These are phyloP conservation scores for Musa troglodytarum DNA, from an alignment of 176 grass and related monocot genomes.

Conservation along the genomic window DNA sequence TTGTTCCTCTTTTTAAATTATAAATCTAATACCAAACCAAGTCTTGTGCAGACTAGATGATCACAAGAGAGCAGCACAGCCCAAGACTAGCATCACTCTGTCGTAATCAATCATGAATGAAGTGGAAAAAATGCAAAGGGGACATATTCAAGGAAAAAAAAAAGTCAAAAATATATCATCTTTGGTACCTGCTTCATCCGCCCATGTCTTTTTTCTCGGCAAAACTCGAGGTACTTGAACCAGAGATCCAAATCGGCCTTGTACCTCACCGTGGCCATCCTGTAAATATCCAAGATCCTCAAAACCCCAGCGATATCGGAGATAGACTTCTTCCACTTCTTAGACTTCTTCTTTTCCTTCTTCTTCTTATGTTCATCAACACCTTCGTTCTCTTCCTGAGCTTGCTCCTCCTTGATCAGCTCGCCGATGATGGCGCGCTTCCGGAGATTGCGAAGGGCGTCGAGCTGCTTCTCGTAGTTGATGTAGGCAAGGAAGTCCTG, in stretches of 20 bases:
- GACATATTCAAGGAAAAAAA: background rate
- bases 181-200: slow-evolving; percentile 69
- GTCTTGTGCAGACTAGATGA: background rate
- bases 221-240: slow-evolving; percentile 88
- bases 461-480: slow-evolving; percentile 60
- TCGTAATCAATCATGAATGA: background rate
- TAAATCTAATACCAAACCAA: background rate
- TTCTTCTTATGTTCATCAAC: background rate
- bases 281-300: slow-evolving; percentile 60
- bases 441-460: slow-evolving; percentile 51
- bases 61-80: background rate
- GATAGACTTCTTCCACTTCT: slow-evolving; percentile 61
- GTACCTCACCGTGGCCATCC: slow-evolving; percentile 53
- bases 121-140: background rate
- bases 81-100: background rate
- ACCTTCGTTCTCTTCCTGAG: background rate
- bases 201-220: slow-evolving; percentile 52
- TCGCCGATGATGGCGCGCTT: slow-evolving; percentile 58
- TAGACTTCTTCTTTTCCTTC: slow-evolving; percentile 9
- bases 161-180: background rate
- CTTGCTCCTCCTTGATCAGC: background rate
- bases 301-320: slow-evolving; percentile 47
- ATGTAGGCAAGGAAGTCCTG: slow-evolving; percentile 63
- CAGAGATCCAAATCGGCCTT: slow-evolving; percentile 89
- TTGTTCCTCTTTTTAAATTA: background rate